Evolutionary conservation across 2,329 filamentous ascomycete genomes (phyloP).

Genomic region (Aspergillus sojae): DNA sequence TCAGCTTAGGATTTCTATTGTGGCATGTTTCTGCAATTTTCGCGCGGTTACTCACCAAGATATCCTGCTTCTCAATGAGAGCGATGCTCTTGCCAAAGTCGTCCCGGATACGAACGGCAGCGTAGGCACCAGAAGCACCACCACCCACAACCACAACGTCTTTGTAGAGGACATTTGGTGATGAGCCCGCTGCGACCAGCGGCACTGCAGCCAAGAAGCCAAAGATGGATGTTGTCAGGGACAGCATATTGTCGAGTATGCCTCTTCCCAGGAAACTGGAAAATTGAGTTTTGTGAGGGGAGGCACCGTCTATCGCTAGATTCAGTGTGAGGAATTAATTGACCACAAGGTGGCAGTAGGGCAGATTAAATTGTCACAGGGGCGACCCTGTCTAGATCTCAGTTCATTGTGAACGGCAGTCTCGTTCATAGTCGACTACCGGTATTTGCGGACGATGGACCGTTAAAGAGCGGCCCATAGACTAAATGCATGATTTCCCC

Average conservation of each 20-base stretch:
- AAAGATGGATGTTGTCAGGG: background rate
- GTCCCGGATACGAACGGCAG: slow-evolving; percentile 27
- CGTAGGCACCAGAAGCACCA: slow-evolving; percentile 28
- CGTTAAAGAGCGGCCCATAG: background rate
- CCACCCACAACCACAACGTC: slow-evolving; percentile 29
- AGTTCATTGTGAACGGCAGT: background rate
- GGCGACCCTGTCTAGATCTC: background rate
- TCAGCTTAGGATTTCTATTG: background rate
- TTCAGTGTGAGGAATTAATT: background rate
- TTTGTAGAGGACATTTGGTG: slow-evolving; percentile 15
- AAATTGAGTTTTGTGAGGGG: background rate
- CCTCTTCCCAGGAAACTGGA: background rate
- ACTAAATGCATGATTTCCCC: background rate
- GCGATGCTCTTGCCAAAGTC: slow-evolving; percentile 23
- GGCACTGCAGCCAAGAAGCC: slow-evolving; percentile 6
- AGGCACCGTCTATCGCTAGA: background rate
- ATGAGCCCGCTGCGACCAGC: slow-evolving; percentile 5
- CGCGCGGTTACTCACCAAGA: slow-evolving; percentile 15
- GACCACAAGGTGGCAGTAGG: background rate
- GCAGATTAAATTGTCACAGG: background rate
- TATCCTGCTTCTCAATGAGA: slow-evolving; percentile 24
- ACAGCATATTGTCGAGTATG: background rate
- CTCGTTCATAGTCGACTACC: background rate
- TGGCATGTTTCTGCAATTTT: background rate
- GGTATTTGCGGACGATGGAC: background rate